These are phyloP conservation scores for Combretum micranthum DNA, from an alignment of 345 rosid genomes.

Conservation along the genomic window DNA sequence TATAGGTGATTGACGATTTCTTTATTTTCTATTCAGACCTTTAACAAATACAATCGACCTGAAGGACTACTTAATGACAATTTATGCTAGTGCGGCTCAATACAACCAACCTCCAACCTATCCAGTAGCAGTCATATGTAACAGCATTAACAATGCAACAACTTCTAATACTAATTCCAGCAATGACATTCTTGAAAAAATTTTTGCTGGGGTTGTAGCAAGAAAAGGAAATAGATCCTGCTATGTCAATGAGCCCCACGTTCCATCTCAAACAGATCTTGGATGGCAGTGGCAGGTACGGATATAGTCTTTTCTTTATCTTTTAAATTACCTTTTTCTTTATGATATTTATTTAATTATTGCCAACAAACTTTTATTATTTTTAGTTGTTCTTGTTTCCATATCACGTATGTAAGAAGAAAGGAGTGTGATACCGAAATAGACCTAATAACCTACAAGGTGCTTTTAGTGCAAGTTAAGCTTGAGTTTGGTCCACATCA, in stretches of 20 bases:
- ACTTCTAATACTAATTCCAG: conserved; percentile 9
- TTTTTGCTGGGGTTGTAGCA: conserved; percentile 40
- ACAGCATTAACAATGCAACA: conserved; percentile 29
- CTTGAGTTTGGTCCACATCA: too few relatives aligned
- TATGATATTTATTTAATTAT: too few relatives aligned
- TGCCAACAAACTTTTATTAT: too few relatives aligned
- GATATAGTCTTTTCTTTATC: background rate
- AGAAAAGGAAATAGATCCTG: conserved; percentile 25
- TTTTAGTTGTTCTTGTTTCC: too few relatives aligned
- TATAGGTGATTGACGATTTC: too few relatives aligned
- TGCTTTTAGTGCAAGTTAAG: too few relatives aligned
- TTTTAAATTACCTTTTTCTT: too few relatives aligned
- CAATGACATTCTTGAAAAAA: conserved; percentile 13
- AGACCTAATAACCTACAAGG: too few relatives aligned
- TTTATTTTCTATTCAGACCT: conserved; percentile 15
- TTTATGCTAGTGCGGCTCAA: conserved; percentile 33
- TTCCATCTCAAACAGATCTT: conserved; percentile 8
- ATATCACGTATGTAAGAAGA: too few relatives aligned
- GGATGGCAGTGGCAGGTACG: conserved; percentile 55
- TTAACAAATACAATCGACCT: conserved; percentile 20
- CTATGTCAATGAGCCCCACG: conserved; percentile 22
- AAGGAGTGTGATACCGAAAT: too few relatives aligned
- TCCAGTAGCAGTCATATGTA: conserved; percentile 26
- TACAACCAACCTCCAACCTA: conserved; percentile 31
- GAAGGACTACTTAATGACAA: conserved; percentile 18